Evolutionary conservation across 371 early-diverging fungal genomes (phyloP).

Genomic region (Mucor plumbeus): DNA sequence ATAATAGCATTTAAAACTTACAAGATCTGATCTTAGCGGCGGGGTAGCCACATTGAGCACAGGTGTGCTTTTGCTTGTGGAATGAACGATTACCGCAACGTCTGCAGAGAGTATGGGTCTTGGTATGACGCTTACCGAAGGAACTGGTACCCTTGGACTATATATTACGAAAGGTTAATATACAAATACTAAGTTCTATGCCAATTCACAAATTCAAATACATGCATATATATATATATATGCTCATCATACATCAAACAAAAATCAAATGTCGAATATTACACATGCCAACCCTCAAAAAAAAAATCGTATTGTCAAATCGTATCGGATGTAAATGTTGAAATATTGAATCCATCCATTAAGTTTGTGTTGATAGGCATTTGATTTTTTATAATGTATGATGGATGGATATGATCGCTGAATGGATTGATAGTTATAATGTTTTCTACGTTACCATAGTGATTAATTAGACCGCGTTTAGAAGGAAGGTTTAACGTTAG

Average conservation of each 20-base stretch:
- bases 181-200: background rate
- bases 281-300: too few species aligned
- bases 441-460: conserved; percentile 27
- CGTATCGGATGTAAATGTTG: background rate
- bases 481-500: conserved; percentile 25
- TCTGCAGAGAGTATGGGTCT: conserved; percentile 97
- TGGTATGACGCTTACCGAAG: conserved; percentile 77
- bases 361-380: background rate
- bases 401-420: conserved; percentile 9
- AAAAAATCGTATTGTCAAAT: background rate
- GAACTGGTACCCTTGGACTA: conserved; percentile 33
- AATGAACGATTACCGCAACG: conserved; percentile 98
- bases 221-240: background rate
- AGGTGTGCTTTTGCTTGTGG: conserved; percentile 99
- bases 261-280: background rate
- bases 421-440: conserved; percentile 5
- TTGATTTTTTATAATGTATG: background rate
- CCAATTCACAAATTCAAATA: background rate
- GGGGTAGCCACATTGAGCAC: conserved; percentile 99
- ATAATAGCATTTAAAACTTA: conserved; percentile 50
- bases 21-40: conserved; percentile 95
- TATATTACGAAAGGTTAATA: background rate
- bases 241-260: too few species aligned
- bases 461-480: conserved; percentile 33
- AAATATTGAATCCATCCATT: background rate